phyloP scores from a whole-genome alignment of 345 rosid genomes.

The Gynandropsis gynandra region DNA sequence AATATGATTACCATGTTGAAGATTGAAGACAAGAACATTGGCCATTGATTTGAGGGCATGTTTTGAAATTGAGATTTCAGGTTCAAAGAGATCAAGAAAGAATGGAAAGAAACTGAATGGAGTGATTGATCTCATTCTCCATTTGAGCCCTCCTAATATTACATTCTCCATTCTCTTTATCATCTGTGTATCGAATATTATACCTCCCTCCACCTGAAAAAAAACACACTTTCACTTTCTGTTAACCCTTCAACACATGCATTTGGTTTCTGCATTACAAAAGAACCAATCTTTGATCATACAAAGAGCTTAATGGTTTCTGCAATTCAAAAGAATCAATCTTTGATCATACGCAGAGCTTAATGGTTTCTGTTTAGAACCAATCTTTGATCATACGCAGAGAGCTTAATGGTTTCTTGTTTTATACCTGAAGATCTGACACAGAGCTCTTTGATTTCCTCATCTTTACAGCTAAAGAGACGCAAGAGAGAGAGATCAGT shows the following conservation, averaged over 20 bases:
- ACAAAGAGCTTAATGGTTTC: not conserved
- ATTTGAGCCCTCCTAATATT: constrained; percentile 64
- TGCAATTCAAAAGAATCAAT: too few relatives aligned
- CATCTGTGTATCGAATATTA: constrained; percentile 44
- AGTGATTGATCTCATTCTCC: constrained; percentile 90
- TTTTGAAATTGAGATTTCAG: constrained; percentile 27
- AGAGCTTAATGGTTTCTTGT: not conserved
- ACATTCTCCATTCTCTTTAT: constrained; percentile 65
- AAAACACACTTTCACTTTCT: too few relatives aligned
- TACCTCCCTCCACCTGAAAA: constrained; percentile 37
- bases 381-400: not conserved
- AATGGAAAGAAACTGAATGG: constrained; percentile 67
- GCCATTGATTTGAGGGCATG: constrained; percentile 54
- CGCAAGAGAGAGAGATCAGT: constrained; percentile 64
- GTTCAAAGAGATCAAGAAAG: constrained; percentile 48
- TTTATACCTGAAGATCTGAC: constrained; percentile 40
- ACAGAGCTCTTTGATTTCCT: constrained; percentile 39
- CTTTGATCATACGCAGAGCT: not conserved
- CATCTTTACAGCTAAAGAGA: constrained; percentile 73
- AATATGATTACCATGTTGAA: constrained; percentile 45
- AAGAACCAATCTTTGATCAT: not conserved
- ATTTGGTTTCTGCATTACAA: too few relatives aligned
- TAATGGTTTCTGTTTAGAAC: constrained; percentile 4
- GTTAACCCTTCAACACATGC: too few relatives aligned
- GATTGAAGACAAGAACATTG: constrained; percentile 43